Conservation (phyloP, 352 stramenopile species). For the Phytophthora pisi region DNA sequence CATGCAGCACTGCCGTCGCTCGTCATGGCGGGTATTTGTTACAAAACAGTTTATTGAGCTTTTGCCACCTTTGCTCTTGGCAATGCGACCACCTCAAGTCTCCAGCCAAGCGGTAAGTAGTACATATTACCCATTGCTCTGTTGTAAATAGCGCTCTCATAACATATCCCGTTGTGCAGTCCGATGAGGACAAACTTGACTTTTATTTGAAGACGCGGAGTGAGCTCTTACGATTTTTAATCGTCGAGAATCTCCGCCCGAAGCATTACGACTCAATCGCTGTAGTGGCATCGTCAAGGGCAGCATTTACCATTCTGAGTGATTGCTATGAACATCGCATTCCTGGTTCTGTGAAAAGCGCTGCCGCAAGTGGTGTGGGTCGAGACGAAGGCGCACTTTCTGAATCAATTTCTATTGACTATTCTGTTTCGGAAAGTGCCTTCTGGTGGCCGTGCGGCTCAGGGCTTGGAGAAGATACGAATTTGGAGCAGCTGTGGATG, state of each 20-base stretch:
- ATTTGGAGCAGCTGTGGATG: slow-evolving; percentile 69
- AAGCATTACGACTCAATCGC: slow-evolving; percentile 61
- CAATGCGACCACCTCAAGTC: slow-evolving; percentile 69
- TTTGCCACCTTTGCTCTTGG: slow-evolving; percentile 63
- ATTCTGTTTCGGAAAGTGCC: slow-evolving; percentile 73
- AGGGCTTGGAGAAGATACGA: slow-evolving; percentile 12
- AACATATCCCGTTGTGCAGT: slow-evolving; percentile 24
- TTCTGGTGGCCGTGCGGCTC: slow-evolving; percentile 82
- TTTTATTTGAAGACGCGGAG: slow-evolving; percentile 69
- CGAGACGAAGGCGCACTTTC: slow-evolving; percentile 77
- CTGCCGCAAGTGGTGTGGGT: slow-evolving; percentile 12
- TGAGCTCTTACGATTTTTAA: slow-evolving; percentile 63
- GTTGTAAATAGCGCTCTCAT: slow-evolving; percentile 5
- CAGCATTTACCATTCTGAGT: slow-evolving; percentile 73
- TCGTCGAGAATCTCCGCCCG: slow-evolving; percentile 50
- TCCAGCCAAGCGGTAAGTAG: slow-evolving; percentile 42
- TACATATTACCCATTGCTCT: not conserved
- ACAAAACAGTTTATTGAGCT: slow-evolving; percentile 85
- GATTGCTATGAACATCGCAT: slow-evolving; percentile 79
- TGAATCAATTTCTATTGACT: slow-evolving; percentile 73
- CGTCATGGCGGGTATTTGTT: slow-evolving; percentile 76
- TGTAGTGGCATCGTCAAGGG: slow-evolving; percentile 52
- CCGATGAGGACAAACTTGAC: slow-evolving; percentile 49
- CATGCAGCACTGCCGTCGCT: slow-evolving; percentile 66
- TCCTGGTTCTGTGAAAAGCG: slow-evolving; percentile 20